Evolutionary conservation across 2,329 filamentous ascomycete genomes (phyloP).

Genomic region (Xylaria sp.): DNA sequence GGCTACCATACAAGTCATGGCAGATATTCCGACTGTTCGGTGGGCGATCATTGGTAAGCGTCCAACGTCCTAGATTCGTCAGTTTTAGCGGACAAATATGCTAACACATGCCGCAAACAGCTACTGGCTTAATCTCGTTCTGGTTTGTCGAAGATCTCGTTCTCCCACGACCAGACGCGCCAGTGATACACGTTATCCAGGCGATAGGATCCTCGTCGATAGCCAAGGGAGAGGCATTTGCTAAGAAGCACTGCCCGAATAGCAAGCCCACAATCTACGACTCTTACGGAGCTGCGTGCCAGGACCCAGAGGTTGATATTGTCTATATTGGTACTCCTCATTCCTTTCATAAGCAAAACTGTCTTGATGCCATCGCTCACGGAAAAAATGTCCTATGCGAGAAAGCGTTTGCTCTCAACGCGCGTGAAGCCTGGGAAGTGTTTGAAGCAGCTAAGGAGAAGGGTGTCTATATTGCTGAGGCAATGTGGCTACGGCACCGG

Average conservation of each 20-base stretch:
- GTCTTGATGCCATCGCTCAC: conserved; percentile 54
- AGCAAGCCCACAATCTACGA: conserved; percentile 51
- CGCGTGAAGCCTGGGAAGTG: conserved; percentile 53
- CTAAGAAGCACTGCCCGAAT: conserved; percentile 44
- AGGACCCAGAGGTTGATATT: conserved; percentile 55
- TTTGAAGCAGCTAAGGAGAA: conserved; percentile 53
- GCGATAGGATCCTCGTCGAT: conserved; percentile 55
- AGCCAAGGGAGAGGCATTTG: conserved; percentile 54
- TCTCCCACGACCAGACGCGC: conserved; percentile 49
- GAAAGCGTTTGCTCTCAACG: conserved; percentile 57
- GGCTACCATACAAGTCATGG: not conserved
- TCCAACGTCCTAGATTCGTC: not conserved
- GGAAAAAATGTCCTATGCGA: conserved; percentile 59
- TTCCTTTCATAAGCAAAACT: conserved; percentile 56
- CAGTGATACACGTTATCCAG: conserved; percentile 55
- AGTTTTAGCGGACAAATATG: not conserved
- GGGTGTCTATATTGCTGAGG: conserved; percentile 58
- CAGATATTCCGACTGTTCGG: conserved; percentile 42
- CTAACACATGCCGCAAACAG: conserved; percentile 30
- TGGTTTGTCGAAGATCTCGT: conserved; percentile 58
- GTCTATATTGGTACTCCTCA: conserved; percentile 60
- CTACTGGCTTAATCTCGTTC: conserved; percentile 56
- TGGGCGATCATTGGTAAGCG: conserved; percentile 49
- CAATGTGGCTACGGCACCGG: conserved; percentile 59
- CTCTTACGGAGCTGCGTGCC: conserved; percentile 54